These are phyloP conservation scores for Larix kaempferi DNA, from an alignment of 75 land plant genomes.

Conservation along the genomic window DNA sequence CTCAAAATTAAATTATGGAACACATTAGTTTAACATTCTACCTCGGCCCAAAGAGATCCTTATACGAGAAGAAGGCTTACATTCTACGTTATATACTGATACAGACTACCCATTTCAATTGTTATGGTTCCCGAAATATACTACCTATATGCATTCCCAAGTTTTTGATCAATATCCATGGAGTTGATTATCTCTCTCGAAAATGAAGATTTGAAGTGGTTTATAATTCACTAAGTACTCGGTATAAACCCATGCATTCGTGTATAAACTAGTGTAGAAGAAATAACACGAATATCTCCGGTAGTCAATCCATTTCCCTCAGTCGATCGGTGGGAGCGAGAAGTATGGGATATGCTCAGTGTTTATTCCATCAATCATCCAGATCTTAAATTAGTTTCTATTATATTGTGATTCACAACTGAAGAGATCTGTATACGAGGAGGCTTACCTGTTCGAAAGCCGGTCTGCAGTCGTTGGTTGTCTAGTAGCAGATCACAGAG, in stretches of 20 bases:
- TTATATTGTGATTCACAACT: too few relatives aligned
- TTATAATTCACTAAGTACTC: constrained; percentile 19
- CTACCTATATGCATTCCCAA: constrained; percentile 1
- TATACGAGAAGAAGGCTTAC: too few relatives aligned
- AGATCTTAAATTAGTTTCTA: too few relatives aligned
- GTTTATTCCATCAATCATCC: neutral
- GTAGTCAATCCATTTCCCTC: constrained; percentile 11
- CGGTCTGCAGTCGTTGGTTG: too few relatives aligned
- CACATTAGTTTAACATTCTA: too few relatives aligned
- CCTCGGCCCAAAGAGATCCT: too few relatives aligned
- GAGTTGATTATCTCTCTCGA: constrained; percentile 8
- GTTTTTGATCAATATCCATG: neutral
- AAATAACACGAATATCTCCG: neutral
- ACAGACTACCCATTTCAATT: constrained; percentile 7
- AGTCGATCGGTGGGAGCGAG: constrained; percentile 11
- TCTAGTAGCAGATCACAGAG: too few relatives aligned
- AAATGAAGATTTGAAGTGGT: constrained; percentile 16
- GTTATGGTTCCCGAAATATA: neutral
- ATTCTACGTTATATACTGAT: too few relatives aligned
- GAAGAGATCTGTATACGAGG: too few relatives aligned
- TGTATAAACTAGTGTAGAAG: constrained; percentile 5
- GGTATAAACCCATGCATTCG: constrained; percentile 11
- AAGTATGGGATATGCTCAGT: constrained; percentile 18
- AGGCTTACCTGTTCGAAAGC: too few relatives aligned
- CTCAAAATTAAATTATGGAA: too few relatives aligned